phyloP scores from a whole-genome alignment of 1,284 basidiomycete species.

The Boletellus dicymbophilus region DNA sequence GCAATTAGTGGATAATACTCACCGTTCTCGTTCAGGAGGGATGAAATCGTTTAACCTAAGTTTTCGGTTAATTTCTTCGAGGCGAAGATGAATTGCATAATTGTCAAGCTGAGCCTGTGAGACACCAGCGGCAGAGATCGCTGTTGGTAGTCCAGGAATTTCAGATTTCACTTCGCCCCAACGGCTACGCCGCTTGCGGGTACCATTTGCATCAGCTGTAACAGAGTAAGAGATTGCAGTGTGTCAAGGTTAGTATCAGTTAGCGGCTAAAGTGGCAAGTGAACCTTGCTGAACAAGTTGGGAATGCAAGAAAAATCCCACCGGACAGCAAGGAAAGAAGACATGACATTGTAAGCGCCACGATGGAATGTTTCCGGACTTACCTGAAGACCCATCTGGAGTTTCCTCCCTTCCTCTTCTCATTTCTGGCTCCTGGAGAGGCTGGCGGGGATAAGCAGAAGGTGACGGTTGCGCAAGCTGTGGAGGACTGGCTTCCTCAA shows the following conservation, averaged over 20 bases:
- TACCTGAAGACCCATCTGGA: constrained; percentile 60
- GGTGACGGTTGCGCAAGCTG: constrained; percentile 85
- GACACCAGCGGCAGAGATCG: constrained; percentile 89
- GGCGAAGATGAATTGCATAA: constrained; percentile 90
- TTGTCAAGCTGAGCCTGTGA: constrained; percentile 93
- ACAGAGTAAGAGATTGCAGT: constrained; percentile 40
- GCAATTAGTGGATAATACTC: constrained; percentile 9
- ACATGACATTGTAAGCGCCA: constrained; percentile 34
- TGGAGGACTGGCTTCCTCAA: constrained; percentile 72
- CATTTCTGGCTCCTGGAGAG: constrained; percentile 53
- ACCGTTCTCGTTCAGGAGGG: constrained; percentile 94
- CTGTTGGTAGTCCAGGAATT: constrained; percentile 88
- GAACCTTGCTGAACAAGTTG: constrained; percentile 34
- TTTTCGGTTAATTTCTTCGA: constrained; percentile 98
- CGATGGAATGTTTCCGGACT: constrained; percentile 38
- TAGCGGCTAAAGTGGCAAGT: constrained; percentile 48
- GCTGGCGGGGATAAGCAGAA: constrained; percentile 75
- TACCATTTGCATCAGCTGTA: constrained; percentile 75
- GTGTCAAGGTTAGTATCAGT: constrained; percentile 58
- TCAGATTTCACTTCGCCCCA: constrained; percentile 93
- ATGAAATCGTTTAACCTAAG: constrained; percentile 93
- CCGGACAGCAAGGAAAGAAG: constrained; percentile 33
- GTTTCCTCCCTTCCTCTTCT: constrained; percentile 64
- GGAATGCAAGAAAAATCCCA: constrained; percentile 27
- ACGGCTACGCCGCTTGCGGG: constrained; percentile 91